Evolutionary conservation across 257 asterid genomes (phyloP).

Genomic region (Salvia rosmarinus): DNA sequence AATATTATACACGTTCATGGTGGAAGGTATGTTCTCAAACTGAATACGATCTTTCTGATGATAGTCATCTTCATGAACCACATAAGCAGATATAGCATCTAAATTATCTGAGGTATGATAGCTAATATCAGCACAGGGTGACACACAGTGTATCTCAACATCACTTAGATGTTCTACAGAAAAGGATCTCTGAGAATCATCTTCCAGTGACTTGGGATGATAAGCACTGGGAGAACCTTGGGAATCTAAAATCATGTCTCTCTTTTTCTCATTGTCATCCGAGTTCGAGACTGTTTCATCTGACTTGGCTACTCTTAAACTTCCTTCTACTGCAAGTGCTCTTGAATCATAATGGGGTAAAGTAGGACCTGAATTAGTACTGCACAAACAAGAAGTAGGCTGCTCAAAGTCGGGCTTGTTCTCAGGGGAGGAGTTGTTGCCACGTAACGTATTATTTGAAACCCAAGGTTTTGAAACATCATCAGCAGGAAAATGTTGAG

Average conservation of each 20-base stretch:
- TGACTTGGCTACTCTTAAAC: constrained; percentile 29
- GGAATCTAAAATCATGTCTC: constrained; percentile 36
- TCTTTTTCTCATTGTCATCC: constrained; percentile 38
- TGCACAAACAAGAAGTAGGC: constrained; percentile 39
- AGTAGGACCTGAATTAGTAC: constrained; percentile 38
- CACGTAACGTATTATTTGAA: constrained; percentile 30
- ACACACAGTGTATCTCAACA: constrained; percentile 35
- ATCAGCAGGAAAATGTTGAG: constrained; percentile 31
- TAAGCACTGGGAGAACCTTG: constrained; percentile 36
- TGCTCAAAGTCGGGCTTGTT: constrained; percentile 44
- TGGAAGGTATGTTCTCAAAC: constrained; percentile 33
- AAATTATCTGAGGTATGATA: constrained; percentile 35
- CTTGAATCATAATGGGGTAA: constrained; percentile 41
- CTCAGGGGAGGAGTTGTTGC: constrained; percentile 27
- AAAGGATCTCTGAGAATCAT: constrained; percentile 43
- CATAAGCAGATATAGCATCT: constrained; percentile 33
- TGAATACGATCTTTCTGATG: constrained; percentile 34
- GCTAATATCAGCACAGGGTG: constrained; percentile 39
- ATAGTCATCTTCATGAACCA: constrained; percentile 37
- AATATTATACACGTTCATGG: constrained; percentile 18
- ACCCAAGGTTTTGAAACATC: constrained; percentile 30
- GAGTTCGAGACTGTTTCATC: constrained; percentile 33
- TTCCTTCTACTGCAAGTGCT: constrained; percentile 37
- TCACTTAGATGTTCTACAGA: constrained; percentile 41
- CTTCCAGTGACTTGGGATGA: constrained; percentile 38